phyloP scores from a whole-genome alignment of 2,329 filamentous ascomycete genomes.

The Graphilbum sp. region DNA sequence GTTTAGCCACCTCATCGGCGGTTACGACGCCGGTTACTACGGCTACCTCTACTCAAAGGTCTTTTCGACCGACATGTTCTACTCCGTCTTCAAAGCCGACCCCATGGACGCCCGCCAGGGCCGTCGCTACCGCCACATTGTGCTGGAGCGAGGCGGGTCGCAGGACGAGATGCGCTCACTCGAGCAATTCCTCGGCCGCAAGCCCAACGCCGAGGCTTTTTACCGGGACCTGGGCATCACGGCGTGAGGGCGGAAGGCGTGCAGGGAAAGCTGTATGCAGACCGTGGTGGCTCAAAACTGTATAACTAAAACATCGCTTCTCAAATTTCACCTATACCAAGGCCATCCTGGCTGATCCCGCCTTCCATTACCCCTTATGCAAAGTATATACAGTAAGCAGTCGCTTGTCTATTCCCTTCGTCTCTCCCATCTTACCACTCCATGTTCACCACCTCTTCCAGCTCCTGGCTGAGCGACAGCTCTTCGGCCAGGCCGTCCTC shows the following conservation, averaged over 20 bases:
- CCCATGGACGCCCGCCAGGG: constrained; percentile 65
- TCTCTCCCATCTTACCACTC: too few species aligned
- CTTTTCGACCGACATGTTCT: constrained; percentile 77
- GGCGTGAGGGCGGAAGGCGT: constrained; percentile 9
- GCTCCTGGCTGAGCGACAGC: not conserved
- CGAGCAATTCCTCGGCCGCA: constrained; percentile 60
- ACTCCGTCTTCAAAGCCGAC: constrained; percentile 58
- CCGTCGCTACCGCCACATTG: constrained; percentile 59
- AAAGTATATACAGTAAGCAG: too few species aligned
- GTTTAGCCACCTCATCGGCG: constrained; percentile 69
- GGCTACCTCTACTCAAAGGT: constrained; percentile 60
- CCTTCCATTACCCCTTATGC: too few species aligned
- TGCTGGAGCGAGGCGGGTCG: constrained; percentile 61
- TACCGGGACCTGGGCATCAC: constrained; percentile 56
- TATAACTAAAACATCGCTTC: too few species aligned
- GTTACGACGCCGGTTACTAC: constrained; percentile 78
- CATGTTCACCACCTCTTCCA: not conserved
- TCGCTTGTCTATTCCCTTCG: too few species aligned
- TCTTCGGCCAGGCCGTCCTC: not conserved
- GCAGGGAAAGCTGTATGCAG: too few species aligned
- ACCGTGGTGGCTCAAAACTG: too few species aligned
- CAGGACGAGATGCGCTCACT: constrained; percentile 70
- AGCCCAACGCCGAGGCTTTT: constrained; percentile 64
- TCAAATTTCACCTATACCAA: too few species aligned
- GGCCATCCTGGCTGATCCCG: too few species aligned